phyloP scores from a whole-genome alignment of 768 basidiomycete species.

The Leccinum olivaceopallidum region DNA sequence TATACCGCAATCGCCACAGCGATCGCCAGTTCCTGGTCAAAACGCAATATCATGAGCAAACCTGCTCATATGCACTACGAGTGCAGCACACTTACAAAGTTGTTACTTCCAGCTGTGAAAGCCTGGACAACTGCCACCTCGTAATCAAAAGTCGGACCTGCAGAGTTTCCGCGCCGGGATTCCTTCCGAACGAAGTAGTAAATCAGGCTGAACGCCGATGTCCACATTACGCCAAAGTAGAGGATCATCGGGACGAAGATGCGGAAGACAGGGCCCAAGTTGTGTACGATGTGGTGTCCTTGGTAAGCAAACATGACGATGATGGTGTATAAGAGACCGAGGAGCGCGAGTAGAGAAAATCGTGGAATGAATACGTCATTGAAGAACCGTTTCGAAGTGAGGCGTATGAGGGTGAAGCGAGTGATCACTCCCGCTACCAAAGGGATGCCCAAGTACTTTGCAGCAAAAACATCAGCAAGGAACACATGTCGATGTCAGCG shows the following conservation, averaged over 20 bases:
- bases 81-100: conserved; percentile 52
- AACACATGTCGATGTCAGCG: not conserved
- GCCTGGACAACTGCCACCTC: conserved; percentile 75
- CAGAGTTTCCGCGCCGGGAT: conserved; percentile 8
- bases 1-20: conserved; percentile 79
- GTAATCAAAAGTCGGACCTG: conserved; percentile 44
- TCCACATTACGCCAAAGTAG: conserved; percentile 82
- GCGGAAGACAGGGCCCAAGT: conserved; percentile 76
- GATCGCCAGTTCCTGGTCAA: conserved; percentile 71
- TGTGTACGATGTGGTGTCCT: conserved; percentile 67
- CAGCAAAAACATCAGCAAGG: not conserved
- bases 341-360: conserved; percentile 67
- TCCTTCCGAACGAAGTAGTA: conserved; percentile 46
- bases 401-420: conserved; percentile 50
- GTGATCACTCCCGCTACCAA: conserved; percentile 72
- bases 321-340: conserved; percentile 83
- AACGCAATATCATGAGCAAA: not conserved
- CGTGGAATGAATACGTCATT: conserved; percentile 59
- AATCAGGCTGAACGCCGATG: conserved; percentile 55
- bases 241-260: conserved; percentile 78
- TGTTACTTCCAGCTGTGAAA: conserved; percentile 81
- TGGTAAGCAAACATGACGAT: conserved; percentile 74
- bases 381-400: conserved; percentile 50
- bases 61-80: not conserved
- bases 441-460: conserved; percentile 81